Evolutionary conservation across 2,329 filamentous ascomycete species (phyloP).

Genomic region (Pestalotiopsis fici): DNA sequence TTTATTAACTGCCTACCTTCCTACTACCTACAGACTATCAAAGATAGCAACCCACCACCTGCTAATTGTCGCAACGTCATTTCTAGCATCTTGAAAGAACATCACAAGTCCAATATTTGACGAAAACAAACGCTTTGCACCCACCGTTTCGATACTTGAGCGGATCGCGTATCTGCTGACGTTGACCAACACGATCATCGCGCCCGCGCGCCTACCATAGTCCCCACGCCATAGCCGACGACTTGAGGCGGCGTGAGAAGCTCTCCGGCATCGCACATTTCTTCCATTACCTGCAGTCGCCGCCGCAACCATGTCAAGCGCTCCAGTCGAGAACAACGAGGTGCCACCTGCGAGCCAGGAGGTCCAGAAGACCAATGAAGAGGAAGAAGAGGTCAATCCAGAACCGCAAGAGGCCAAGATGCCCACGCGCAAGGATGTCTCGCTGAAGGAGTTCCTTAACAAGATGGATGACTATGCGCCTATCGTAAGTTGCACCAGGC

Average conservation of each 20-base stretch:
- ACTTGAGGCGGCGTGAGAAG: neutral
- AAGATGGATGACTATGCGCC: slow-evolving; percentile 99
- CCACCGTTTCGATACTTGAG: neutral
- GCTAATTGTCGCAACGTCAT: neutral
- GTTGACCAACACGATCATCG: neutral
- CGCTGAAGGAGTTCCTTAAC: slow-evolving; percentile 84
- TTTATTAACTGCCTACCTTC: neutral
- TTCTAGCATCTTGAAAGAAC: neutral
- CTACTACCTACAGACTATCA: neutral
- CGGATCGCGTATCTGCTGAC: neutral
- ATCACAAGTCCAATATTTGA: neutral
- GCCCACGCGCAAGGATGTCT: slow-evolving; percentile 86
- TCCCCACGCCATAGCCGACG: neutral
- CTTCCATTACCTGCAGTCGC: neutral
- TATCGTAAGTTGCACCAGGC: slow-evolving; percentile 66
- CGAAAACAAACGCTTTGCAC: neutral
- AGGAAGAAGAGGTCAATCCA: slow-evolving; percentile 19
- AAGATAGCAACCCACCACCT: neutral
- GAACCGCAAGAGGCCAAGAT: slow-evolving; percentile 55
- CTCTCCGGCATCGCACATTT: neutral
- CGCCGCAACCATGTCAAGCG: slow-evolving; percentile 23
- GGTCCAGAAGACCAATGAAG: slow-evolving; percentile 16
- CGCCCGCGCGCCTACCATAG: neutral
- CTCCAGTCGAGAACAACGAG: slow-evolving; percentile 28
- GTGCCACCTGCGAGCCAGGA: slow-evolving; percentile 20